Percentiles rank a stretch among this genome's conserved stretches.
phyloP scores from a whole-genome alignment of 192 early-diverging fungal species.

The Oehlia diaphana region DNA sequence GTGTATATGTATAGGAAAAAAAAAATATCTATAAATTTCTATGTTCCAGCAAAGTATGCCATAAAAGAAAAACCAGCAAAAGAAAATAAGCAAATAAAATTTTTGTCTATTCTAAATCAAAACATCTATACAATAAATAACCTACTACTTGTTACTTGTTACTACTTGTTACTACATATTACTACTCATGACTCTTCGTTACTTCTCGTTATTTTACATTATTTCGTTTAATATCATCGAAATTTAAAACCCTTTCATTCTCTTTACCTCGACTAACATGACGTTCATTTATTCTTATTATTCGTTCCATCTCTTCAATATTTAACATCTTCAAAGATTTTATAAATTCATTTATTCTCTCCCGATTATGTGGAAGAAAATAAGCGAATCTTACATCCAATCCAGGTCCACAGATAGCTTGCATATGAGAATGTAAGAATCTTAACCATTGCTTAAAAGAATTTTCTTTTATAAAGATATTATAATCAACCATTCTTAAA shows the following conservation, averaged over 20 bases:
- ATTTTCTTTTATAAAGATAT: neutral
- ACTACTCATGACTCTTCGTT: no score
- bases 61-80: no score
- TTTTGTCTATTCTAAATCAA: no score
- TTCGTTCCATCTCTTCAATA: neutral
- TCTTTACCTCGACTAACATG: neutral
- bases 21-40: no score
- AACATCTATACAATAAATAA: no score
- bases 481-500: neutral
- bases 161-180: no score
- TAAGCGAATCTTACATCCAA: neutral
- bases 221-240: neutral
- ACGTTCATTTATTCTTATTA: neutral
- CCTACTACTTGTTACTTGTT: no score
- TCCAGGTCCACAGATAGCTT: neutral
- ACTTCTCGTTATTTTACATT: no score
- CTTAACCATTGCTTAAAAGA: neutral
- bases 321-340: neutral
- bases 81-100: no score
- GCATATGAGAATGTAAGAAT: neutral
- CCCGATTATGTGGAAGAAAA: neutral
- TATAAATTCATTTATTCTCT: neutral
- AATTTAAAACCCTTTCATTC: neutral
- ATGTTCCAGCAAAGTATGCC: no score
- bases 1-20: no score